Base-by-base conservation (phyloP, 345 rosid genomes). In the Gynandropsis gynandra region DNA sequence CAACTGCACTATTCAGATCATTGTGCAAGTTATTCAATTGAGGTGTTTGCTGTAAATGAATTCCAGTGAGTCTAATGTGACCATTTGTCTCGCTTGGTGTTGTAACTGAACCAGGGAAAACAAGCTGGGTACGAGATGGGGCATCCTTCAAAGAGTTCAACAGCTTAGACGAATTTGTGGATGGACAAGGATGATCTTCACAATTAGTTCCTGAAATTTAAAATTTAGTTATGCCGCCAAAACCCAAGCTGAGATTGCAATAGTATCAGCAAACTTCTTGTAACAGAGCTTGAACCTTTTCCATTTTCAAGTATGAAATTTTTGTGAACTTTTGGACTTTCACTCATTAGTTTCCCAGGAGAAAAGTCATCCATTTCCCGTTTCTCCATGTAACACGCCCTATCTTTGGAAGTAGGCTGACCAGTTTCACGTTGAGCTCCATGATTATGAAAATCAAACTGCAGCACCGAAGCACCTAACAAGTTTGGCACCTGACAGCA, bases 401-500 rank as follows among this genome's bases (percentile, higher is more conserved):
- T 27, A 61, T 79, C 85, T 51, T 47, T 60, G 52, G 73, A 44
- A 47, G 74, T 50, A 42, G 80, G 70, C 27, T 63, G 62, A 49
- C 75, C 94, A 57, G 72, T 68, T 47, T 77, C 90, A 76, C 11
- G 67, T 54, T 12, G 56, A 50, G 65, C 75, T 72, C 54, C 76
- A 74, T 36, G 44, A 47, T 66, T 59, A 54, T 48, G 81, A 56
- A 74, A 18, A 54, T 78, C 89, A 60, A 80, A 54, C 56, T 80
- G 88, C 59, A 76, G 17, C 71, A 73, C 68, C 9, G 81, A 67
- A 50, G 95, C 73, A 69, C 64, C 73, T 67, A 79, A 78, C 43
- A 78, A 56, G 60, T 61, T 73, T 46, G 90, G 82, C 13, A 95
- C 90, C 74, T 73, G 93, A 50, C 77, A 74, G 88, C 77, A 78